phyloP scores from a whole-genome alignment of 2,329 filamentous ascomycete genomes.

The Fusarium goolgardi region DNA sequence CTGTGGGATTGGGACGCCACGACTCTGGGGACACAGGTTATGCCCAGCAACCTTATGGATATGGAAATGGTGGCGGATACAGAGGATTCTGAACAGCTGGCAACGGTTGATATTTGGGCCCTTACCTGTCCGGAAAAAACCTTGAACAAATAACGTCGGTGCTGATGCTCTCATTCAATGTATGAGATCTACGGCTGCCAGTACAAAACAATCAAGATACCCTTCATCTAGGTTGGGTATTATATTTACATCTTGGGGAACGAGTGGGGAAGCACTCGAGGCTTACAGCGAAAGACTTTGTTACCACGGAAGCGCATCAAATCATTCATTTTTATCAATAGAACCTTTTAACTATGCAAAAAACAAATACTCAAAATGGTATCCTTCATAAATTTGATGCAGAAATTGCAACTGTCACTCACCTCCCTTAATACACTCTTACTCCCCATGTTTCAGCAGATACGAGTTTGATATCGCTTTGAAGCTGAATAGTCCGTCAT shows the following conservation, averaged over 20 bases:
- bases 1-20: slow-evolving; percentile 33
- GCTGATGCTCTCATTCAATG: slow-evolving; percentile 23
- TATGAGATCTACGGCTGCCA: slow-evolving; percentile 12
- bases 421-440: neutral
- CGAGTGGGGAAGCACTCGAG: slow-evolving; percentile 24
- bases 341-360: slow-evolving; percentile 47
- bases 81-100: slow-evolving; percentile 41
- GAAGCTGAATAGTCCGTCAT: slow-evolving; percentile 39
- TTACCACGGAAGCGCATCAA: slow-evolving; percentile 46
- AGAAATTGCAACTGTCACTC: neutral
- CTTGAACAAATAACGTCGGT: slow-evolving; percentile 31
- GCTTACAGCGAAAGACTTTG: slow-evolving; percentile 42
- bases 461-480: slow-evolving; percentile 47
- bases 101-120: slow-evolving; percentile 14
- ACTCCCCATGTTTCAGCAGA: slow-evolving; percentile 45
- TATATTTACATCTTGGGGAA: slow-evolving; percentile 33
- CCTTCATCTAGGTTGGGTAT: slow-evolving; percentile 1
- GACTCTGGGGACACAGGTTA: slow-evolving; percentile 42
- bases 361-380: slow-evolving; percentile 39
- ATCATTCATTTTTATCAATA: slow-evolving; percentile 49
- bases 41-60: slow-evolving; percentile 40
- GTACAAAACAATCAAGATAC: slow-evolving; percentile 27
- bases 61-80: slow-evolving; percentile 44
- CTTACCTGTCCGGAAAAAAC: slow-evolving; percentile 8
- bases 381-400: slow-evolving; percentile 43